phyloP scores from a whole-genome alignment of 495 filamentous ascomycete genomes.

The Hypomontagnella monticulosa region DNA sequence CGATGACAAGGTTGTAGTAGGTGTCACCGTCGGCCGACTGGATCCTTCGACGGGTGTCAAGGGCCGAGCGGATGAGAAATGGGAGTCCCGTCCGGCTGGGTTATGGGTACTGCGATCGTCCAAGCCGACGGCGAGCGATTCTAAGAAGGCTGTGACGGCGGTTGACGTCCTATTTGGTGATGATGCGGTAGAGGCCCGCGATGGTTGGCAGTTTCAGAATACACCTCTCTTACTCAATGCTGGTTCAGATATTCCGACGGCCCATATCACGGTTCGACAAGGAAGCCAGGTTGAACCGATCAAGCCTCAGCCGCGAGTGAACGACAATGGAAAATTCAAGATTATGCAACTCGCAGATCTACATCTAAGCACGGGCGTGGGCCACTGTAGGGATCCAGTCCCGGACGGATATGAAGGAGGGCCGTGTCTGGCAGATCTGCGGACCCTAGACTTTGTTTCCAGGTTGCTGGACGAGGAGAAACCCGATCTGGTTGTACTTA shows the following conservation, averaged over 20 bases:
- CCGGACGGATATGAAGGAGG: slow-evolving; percentile 75
- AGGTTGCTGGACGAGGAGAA: slow-evolving; percentile 87
- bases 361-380: slow-evolving; percentile 89
- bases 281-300: slow-evolving; percentile 67
- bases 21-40: slow-evolving; percentile 80
- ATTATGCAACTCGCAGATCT: slow-evolving; percentile 94
- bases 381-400: slow-evolving; percentile 82
- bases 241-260: slow-evolving; percentile 67
- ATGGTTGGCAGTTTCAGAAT: slow-evolving; percentile 80
- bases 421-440: slow-evolving; percentile 87
- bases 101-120: slow-evolving; percentile 87
- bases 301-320: slow-evolving; percentile 77
- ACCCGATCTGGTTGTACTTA: slow-evolving; percentile 89
- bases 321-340: slow-evolving; percentile 93
- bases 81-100: slow-evolving; percentile 83
- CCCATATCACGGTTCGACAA: slow-evolving; percentile 78
- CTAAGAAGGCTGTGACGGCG: slow-evolving; percentile 77
- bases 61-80: slow-evolving; percentile 67
- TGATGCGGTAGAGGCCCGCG: slow-evolving; percentile 89
- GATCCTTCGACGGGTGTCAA: slow-evolving; percentile 71
- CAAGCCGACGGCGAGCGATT: slow-evolving; percentile 81
- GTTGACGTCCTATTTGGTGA: slow-evolving; percentile 93
- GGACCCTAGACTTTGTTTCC: slow-evolving; percentile 89
- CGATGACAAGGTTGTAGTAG: slow-evolving; percentile 82
- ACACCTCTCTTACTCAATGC: slow-evolving; percentile 73